Conservation (phyloP, 306 rosid genomes). For the Quercus glauca region DNA sequence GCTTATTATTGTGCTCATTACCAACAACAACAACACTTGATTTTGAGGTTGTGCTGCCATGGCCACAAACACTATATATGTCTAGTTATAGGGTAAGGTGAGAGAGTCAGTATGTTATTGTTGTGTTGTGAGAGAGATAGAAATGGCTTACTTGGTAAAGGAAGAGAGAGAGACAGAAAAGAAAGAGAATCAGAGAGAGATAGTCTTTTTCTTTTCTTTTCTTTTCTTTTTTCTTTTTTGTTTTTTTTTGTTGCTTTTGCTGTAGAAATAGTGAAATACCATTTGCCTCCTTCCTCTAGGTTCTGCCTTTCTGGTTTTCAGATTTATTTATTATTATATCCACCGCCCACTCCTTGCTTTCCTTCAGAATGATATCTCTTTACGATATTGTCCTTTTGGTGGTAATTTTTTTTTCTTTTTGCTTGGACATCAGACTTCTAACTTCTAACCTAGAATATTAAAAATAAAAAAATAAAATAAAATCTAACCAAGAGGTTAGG, state of each 20-base stretch:
- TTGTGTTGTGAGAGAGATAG: not conserved
- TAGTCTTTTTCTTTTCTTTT: constrained; percentile 28
- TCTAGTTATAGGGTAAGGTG: constrained; percentile 28
- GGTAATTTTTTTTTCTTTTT: too few species aligned
- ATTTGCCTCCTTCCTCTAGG: too few species aligned
- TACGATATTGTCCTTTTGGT: not conserved
- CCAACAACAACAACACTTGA: not conserved
- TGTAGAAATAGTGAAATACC: not conserved
- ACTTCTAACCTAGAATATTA: too few species aligned
- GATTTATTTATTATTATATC: not conserved
- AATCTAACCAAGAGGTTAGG: too few species aligned
- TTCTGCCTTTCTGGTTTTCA: not conserved
- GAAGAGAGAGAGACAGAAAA: constrained; percentile 29
- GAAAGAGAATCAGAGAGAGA: constrained; percentile 7
- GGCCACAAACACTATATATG: constrained; percentile 14
- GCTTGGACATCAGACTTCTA: too few species aligned
- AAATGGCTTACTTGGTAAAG: constrained; percentile 56
- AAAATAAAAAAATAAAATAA: too few species aligned
- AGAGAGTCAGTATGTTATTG: not conserved
- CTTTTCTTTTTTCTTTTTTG: constrained; percentile 17
- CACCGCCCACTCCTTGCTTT: too few species aligned
- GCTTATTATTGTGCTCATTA: not conserved
- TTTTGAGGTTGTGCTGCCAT: constrained; percentile 46
- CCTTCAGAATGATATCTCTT: not conserved
- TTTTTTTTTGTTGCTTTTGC: not conserved